phyloP scores from a whole-genome alignment of 1,139 yeast species.

The Pneumocystis wakefieldiae region DNA sequence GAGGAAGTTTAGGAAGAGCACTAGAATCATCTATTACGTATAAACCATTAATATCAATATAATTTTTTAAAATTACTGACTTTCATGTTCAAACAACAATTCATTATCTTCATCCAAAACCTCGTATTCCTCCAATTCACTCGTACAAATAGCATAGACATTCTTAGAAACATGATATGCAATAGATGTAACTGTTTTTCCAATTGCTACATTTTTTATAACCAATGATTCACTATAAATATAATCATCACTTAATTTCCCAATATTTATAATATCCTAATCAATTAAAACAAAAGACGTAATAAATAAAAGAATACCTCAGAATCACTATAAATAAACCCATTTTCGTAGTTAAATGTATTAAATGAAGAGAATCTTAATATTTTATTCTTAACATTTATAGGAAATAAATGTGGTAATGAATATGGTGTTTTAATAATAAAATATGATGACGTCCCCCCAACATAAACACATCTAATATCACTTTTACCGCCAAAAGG shows the following conservation, averaged over 20 bases:
- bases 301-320: background rate
- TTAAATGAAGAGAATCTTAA: constrained; percentile 28
- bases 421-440: constrained; percentile 52
- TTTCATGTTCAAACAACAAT: constrained; percentile 8
- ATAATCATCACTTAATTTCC: constrained; percentile 37
- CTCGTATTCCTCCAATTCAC: constrained; percentile 43
- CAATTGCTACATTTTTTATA: constrained; percentile 34
- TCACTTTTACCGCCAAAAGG: constrained; percentile 46
- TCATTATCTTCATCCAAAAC: constrained; percentile 66
- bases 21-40: constrained; percentile 24
- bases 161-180: constrained; percentile 59
- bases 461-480: constrained; percentile 47
- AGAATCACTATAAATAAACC: background rate
- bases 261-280: constrained; percentile 52
- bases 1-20: constrained; percentile 39
- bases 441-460: constrained; percentile 62
- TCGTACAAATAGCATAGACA: constrained; percentile 51
- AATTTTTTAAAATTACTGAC: background rate
- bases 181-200: constrained; percentile 52
- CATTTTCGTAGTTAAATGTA: constrained; percentile 8
- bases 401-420: constrained; percentile 50
- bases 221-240: constrained; percentile 56
- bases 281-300: background rate
- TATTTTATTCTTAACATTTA: constrained; percentile 33
- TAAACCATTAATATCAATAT: constrained; percentile 38